Evolutionary conservation across 2,329 filamentous ascomycete genomes (phyloP), one percentile per base, ranked within the genome.

Genomic region (Neocatenulostroma microsporum): DNA sequence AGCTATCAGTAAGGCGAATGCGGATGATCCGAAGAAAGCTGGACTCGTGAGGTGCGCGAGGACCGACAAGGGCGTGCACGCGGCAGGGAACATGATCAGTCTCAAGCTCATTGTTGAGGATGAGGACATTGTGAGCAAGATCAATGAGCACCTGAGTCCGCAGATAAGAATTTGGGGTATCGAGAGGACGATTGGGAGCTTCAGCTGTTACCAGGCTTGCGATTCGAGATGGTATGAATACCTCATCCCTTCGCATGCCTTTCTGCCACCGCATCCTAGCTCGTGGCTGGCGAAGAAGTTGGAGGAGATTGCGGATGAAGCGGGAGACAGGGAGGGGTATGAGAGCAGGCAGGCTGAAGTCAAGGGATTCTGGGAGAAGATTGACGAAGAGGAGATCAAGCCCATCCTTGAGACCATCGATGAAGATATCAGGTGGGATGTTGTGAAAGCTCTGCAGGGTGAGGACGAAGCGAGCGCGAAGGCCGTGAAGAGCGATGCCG

Each of bases 191-290:
- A 89, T 82, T 57, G 89, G 88, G 47, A 78, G 79, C 49, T 98
- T 96, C 69, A 95, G 84, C 62, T 89, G 84, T 63, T 98, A 98
- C 63, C 83, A 94, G 57, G 76, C 84, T 38, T 95, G 89, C 63
- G 91, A 98, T 62, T 94, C 87, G 18, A 74, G 91, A 49, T 93
- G 88, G 72, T 98, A 98, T 64, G 91, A 98, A 65, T 98, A 98
- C 58, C 70, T 98, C 35, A 84, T 98, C 61, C 91, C 91, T 2
- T 91, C 84, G 27, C 87, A 96, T 62, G 86, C 84, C 39, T 84
- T 98, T 50, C 67, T 98, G 21, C 91, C 91, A 14, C 91, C 91
- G 0, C 88, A 96, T 57, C 88, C 88, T 0, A 80, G 82, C 45
- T 93, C 84, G 43, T 94, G 76, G 58, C 62, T 98, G 23, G 88